Base-by-base conservation (phyloP, 345 rosid species). In the Linum tenue region DNA sequence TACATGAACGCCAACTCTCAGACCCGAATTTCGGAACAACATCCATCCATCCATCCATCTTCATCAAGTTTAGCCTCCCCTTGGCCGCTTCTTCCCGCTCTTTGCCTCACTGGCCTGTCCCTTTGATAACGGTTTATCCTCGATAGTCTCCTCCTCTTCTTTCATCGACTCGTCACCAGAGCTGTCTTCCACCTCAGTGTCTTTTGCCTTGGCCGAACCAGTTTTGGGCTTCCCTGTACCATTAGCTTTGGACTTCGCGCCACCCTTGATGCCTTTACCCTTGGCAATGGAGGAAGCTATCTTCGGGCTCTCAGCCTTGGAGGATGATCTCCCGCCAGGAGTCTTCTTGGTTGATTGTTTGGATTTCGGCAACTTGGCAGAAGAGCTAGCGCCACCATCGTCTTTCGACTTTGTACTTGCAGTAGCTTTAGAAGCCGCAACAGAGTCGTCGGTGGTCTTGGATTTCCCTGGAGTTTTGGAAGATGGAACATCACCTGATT, bases 21-120 rank as follows among this genome's bases (percentile, higher is more conserved):
- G 31, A 22, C 31, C 31, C 31, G 31, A 22, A 22, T 22, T 22
- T 22, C 31, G 31, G 31, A 22, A 22, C 31, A 1, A 22, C 31
- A 22, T 22, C 31, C 31, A 22, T 22, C 31, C 12, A 8, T 2
- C 10, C 31, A 22, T 22, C 31, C 31, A 22, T 22, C 31, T 22
- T 22, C 65, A 2, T 50, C 41, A 60, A 62, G 37, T 56, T 66
- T 64, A 66, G 69, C 66, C 73, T 75, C 71, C 86, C 70, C 89
- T 80, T 70, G 78, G 76, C 63, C 89, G 85, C 77, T 84, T 90
- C 70, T 82, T 86, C 42, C 82, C 83, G 2, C 86, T 76, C 73
- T 81, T 86, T 0, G 57, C 41, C 60, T 78, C 87, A 55, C 81
- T 83, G 67, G 81, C 85, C 48, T 36, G 85, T 11, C 72, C 74